Percentiles rank a stretch among this genome's conserved stretches.
Conservation (phyloP, 108 stramenopile species). For the Discostella stelligeroides region DNA sequence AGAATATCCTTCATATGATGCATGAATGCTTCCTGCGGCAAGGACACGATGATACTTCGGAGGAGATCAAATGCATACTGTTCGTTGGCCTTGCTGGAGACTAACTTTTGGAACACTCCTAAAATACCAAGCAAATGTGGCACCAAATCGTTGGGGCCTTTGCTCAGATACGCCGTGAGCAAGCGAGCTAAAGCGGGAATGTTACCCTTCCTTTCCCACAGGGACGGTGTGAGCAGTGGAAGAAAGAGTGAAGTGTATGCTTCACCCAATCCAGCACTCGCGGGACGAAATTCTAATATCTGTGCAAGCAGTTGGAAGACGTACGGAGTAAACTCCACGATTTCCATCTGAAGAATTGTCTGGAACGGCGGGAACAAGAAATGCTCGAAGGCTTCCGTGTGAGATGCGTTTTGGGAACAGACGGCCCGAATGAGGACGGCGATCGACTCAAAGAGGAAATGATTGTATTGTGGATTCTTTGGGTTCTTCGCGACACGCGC, state of each 20-base stretch:
- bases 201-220: slow-evolving; percentile 95
- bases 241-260: slow-evolving; percentile 86
- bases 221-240: slow-evolving; percentile 79
- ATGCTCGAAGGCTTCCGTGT: slow-evolving; percentile 76
- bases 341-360: slow-evolving; percentile 90
- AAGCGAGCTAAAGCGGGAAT: slow-evolving; percentile 93
- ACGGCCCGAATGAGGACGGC: slow-evolving; percentile 88
- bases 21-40: slow-evolving; percentile 60
- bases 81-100: slow-evolving; percentile 74
- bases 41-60: slow-evolving; percentile 56
- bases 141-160: slow-evolving; percentile 73
- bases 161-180: slow-evolving; percentile 84
- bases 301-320: slow-evolving; percentile 98
- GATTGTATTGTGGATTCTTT: slow-evolving; percentile 96
- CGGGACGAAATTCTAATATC: slow-evolving; percentile 85
- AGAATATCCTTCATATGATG: slow-evolving; percentile 65
- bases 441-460: slow-evolving; percentile 96
- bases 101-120: slow-evolving; percentile 91
- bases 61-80: slow-evolving; percentile 82
- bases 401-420: slow-evolving; percentile 71
- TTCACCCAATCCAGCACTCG: slow-evolving; percentile 66
- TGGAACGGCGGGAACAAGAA: slow-evolving; percentile 94
- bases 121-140: slow-evolving; percentile 47
- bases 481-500: slow-evolving; percentile 93
- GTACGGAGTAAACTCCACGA: slow-evolving; percentile 95